Conservation (phyloP, 208 protist genomes). For the Sergeia podlipaevii region DNA sequence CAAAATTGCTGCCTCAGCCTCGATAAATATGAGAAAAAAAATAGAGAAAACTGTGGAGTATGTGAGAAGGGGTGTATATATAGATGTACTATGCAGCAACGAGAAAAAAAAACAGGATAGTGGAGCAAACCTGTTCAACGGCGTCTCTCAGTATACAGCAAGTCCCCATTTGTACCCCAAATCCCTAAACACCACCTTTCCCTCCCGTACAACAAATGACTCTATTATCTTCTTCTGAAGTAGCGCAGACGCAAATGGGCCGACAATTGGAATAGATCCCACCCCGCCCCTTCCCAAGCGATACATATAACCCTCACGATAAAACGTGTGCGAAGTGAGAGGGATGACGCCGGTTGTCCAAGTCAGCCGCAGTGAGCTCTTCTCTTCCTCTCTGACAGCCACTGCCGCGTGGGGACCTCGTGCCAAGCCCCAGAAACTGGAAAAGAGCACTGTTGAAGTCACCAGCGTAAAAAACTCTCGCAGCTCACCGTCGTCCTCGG, state of each 20-base stretch:
- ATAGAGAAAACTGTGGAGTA: too few relatives aligned
- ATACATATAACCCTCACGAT: constrained; percentile 65
- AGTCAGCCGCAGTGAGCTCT: constrained; percentile 44
- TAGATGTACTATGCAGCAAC: too few relatives aligned
- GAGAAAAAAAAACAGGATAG: too few relatives aligned
- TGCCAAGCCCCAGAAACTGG: constrained; percentile 79
- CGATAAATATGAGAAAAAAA: too few relatives aligned
- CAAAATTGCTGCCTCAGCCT: too few relatives aligned
- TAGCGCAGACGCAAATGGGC: constrained; percentile 49
- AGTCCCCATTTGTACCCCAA: constrained; percentile 73
- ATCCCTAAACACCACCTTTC: constrained; percentile 64
- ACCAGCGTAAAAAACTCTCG: constrained; percentile 51
- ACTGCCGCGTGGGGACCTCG: constrained; percentile 46
- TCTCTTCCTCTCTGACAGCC: constrained; percentile 49
- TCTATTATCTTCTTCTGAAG: constrained; percentile 59
- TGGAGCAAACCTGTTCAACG: too few relatives aligned
- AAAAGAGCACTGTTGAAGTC: constrained; percentile 38
- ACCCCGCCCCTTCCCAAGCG: constrained; percentile 33
- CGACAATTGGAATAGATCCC: constrained; percentile 40
- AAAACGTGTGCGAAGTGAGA: constrained; percentile 70
- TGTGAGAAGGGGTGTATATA: too few relatives aligned
- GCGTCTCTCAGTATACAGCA: constrained; percentile 26
- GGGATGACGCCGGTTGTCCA: constrained; percentile 48
- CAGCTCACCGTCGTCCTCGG: constrained; percentile 68
- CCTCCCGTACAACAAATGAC: constrained; percentile 66